Conservation (phyloP, 179 eudicot species). For the Silene coronaria region DNA sequence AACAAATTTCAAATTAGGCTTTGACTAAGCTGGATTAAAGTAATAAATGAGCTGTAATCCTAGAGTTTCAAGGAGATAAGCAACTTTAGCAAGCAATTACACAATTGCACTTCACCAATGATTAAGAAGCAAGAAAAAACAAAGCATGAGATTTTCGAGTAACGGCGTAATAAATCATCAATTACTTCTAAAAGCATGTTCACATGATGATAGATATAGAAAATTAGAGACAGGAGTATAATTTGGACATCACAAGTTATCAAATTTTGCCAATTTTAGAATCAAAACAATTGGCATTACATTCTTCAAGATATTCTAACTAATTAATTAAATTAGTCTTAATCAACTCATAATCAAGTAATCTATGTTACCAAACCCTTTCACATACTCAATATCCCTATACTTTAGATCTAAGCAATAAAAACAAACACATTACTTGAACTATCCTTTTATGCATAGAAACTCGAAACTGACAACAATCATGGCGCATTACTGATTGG, state of each 20-base stretch:
- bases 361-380: not conserved
- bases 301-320: not conserved
- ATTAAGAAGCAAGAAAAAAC: not conserved
- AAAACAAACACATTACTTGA: too few relatives aligned
- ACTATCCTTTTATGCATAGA: too few relatives aligned
- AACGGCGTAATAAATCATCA: not conserved
- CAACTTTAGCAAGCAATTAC: constrained; percentile 14
- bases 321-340: not conserved
- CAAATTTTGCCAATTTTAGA: not conserved
- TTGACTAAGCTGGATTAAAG: not conserved
- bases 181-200: constrained; percentile 15
- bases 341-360: not conserved
- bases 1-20: not conserved
- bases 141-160: not conserved
- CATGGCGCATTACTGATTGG: not conserved
- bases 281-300: not conserved
- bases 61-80: not conserved
- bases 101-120: constrained; percentile 11
- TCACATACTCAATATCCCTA: too few relatives aligned
- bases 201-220: not conserved
- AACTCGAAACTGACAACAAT: too few relatives aligned
- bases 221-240: not conserved
- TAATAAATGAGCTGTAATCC: not conserved
- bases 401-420: too few relatives aligned
- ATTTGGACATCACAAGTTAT: not conserved